Percentiles rank a stretch among this genome's conserved stretches.
Evolutionary conservation across 2,329 filamentous ascomycete genomes (phyloP).

Genomic region (Ceratocystis harringtonii): DNA sequence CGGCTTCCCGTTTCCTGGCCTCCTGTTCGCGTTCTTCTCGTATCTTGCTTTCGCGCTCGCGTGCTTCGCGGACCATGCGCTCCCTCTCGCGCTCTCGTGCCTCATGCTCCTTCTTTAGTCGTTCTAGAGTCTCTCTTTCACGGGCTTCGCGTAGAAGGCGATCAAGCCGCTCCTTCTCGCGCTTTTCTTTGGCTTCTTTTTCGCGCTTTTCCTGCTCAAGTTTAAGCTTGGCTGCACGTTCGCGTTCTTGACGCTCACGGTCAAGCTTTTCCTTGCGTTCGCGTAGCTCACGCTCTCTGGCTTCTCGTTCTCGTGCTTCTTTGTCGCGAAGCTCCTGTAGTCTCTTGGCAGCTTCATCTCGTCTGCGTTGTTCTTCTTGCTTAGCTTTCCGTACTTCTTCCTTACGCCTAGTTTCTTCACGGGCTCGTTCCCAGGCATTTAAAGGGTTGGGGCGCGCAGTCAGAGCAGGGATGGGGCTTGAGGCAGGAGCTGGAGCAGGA

Average conservation of each 20-base stretch:
- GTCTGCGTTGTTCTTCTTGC: conserved; percentile 45
- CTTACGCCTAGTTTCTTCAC: conserved; percentile 48
- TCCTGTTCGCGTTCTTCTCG: conserved; percentile 25
- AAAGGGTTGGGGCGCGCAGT: conserved; percentile 6
- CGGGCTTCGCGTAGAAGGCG: conserved; percentile 14
- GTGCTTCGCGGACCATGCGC: conserved; percentile 12
- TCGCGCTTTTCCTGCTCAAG: conserved; percentile 18
- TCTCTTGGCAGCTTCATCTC: conserved; percentile 39
- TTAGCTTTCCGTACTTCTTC: conserved; percentile 49
- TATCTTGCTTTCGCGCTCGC: conserved; percentile 10
- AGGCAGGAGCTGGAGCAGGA: neutral
- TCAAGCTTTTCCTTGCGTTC: conserved; percentile 17
- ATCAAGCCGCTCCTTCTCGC: conserved; percentile 23
- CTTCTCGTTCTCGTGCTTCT: conserved; percentile 37
- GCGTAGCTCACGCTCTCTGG: conserved; percentile 16
- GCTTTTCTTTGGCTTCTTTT: conserved; percentile 20
- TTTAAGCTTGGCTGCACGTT: conserved; percentile 13
- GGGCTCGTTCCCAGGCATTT: conserved; percentile 49
- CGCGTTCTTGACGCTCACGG: conserved; percentile 14
- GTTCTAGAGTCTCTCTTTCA: conserved; percentile 11
- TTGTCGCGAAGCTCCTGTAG: conserved; percentile 42
- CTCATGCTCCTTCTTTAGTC: conserved; percentile 16
- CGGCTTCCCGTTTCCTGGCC: neutral
- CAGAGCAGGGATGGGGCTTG: neutral
- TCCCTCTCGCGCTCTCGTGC: conserved; percentile 45